Percentiles rank a stretch among this genome's conserved stretches.
Evolutionary conservation across 2,329 filamentous ascomycete species (phyloP).

Genomic region (Sporothrix sp.): DNA sequence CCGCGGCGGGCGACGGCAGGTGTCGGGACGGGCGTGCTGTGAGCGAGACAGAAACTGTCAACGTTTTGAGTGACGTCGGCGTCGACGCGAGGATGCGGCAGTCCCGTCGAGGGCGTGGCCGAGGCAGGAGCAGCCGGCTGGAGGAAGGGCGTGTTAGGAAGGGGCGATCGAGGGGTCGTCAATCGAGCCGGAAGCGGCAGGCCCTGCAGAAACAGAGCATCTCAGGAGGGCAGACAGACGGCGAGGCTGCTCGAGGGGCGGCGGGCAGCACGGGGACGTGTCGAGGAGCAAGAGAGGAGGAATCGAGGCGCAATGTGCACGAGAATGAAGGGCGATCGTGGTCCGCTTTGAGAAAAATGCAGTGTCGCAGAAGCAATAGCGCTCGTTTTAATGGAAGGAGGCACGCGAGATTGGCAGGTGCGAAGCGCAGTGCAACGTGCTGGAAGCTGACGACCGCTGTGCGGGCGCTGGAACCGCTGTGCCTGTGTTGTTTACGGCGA

Average conservation of each 20-base stretch:
- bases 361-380: slow-evolving; percentile 9
- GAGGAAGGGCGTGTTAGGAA: background rate
- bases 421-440: background rate
- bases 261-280: background rate
- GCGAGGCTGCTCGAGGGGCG: background rate
- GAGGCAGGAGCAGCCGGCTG: background rate
- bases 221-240: slow-evolving; percentile 9
- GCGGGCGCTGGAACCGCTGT: background rate
- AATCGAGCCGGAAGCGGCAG: slow-evolving; percentile 14
- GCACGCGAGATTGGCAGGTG: slow-evolving; percentile 1
- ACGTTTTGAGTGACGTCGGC: background rate
- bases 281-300: background rate
- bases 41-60: background rate
- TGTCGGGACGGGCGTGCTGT: background rate
- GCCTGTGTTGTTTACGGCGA: slow-evolving; percentile 4
- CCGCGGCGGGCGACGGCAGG: background rate
- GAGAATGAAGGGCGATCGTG: background rate
- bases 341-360: slow-evolving; percentile 4
- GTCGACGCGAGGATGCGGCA: background rate
- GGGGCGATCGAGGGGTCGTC: slow-evolving; percentile 2
- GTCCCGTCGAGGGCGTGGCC: background rate
- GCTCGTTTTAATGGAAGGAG: slow-evolving; percentile 2
- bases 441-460: background rate
- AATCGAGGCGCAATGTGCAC: background rate
- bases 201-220: slow-evolving; percentile 15